Percentiles rank a stretch among this genome's conserved stretches.
phyloP scores from a whole-genome alignment of 1,284 basidiomycete genomes.

The Leccinum huronense region DNA sequence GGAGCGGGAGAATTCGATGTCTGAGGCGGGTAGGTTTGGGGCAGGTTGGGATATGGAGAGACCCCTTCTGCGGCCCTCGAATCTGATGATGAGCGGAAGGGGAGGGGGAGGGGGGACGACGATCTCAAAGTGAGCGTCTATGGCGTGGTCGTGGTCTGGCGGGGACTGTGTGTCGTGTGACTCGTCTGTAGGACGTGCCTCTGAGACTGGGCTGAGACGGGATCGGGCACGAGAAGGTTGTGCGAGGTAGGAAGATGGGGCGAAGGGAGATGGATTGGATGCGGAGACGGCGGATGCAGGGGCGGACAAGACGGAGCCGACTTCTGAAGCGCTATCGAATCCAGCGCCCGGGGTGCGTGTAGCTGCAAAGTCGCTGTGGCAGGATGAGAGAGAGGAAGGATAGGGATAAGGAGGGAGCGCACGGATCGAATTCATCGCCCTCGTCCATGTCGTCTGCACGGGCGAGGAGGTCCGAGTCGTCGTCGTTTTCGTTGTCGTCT shows the following conservation, averaged over 20 bases:
- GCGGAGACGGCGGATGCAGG: constrained; percentile 50
- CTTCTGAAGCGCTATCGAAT: constrained; percentile 60
- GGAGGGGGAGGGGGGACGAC: constrained; percentile 35
- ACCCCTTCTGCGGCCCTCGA: constrained; percentile 31
- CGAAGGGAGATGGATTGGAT: constrained; percentile 51
- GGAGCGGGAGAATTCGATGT: constrained; percentile 52
- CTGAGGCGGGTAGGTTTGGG: constrained; percentile 28
- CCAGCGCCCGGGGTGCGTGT: constrained; percentile 45
- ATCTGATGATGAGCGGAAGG: constrained; percentile 17
- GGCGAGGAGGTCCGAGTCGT: constrained; percentile 51
- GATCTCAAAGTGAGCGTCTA: constrained; percentile 48
- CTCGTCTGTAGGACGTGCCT: constrained; percentile 38
- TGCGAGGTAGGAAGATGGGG: constrained; percentile 46
- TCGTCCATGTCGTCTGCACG: constrained; percentile 57
- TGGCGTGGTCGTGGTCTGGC: constrained; percentile 30
- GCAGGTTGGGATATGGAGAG: constrained; percentile 28
- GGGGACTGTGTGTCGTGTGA: constrained; percentile 25
- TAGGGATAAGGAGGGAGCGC: constrained; percentile 28
- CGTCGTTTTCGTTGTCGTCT: constrained; percentile 42
- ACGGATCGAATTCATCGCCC: constrained; percentile 76
- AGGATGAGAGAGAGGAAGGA: constrained; percentile 4
- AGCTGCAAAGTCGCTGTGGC: constrained; percentile 47
- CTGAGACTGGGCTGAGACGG: constrained; percentile 68
- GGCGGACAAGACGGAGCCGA: constrained; percentile 46
- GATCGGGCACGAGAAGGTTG: constrained; percentile 44